phyloP scores from a whole-genome alignment of 2,329 filamentous ascomycete genomes.

The Colletotrichum sp. region DNA sequence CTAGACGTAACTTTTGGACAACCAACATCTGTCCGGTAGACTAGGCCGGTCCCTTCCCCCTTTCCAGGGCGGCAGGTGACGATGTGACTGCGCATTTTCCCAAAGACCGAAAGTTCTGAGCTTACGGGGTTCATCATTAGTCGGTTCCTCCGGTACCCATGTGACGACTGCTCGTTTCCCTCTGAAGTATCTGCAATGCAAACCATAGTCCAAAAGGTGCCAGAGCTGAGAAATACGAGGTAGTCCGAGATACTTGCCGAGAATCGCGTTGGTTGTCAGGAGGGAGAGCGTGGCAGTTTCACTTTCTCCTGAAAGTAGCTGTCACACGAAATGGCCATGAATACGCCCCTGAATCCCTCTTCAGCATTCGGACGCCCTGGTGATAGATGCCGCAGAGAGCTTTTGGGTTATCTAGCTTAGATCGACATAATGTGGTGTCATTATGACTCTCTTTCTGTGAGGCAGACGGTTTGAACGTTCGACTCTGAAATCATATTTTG shows the following conservation, averaged over 20 bases:
- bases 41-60: neutral
- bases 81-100: neutral
- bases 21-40: neutral
- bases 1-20: neutral
- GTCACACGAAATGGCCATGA: neutral
- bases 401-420: neutral
- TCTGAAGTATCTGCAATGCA: neutral
- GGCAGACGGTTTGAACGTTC: neutral
- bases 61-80: neutral
- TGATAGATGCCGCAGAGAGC: neutral
- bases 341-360: neutral
- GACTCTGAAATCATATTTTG: neutral
- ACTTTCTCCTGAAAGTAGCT: neutral
- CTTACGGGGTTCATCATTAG: neutral
- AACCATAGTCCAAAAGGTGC: neutral
- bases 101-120: neutral
- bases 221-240: neutral
- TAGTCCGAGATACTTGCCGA: neutral
- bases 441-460: neutral
- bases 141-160: neutral
- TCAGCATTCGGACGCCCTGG: neutral
- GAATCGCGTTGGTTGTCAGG: neutral
- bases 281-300: neutral
- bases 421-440: neutral
- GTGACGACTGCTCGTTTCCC: neutral